Base-by-base conservation (phyloP, 805 yeast genomes). In the Candida dajiaensis region DNA sequence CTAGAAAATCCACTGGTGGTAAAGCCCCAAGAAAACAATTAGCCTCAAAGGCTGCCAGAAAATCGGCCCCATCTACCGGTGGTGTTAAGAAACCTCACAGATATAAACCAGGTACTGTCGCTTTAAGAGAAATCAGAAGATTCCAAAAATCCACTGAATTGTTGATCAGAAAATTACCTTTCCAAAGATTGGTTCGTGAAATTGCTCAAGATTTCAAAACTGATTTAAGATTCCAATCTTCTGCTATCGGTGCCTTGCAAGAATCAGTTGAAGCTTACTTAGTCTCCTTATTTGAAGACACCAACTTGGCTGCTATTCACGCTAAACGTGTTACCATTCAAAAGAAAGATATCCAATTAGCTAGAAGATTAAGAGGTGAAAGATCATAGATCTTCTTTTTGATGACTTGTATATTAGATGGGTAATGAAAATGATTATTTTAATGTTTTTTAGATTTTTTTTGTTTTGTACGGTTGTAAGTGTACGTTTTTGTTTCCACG, bases 281-380 rank as follows among this genome's bases (percentile, higher is more conserved):
- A 63, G 97, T 92, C 46, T 88, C 96, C 51, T 74, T 92, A 65
- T 94, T 92, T 61, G 98, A 92, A 78, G 98, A 94, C 72, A 94
- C 98, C 57, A 92, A 90, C 78, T 80, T 92, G 77, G 94, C 97
- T 76, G 97, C 98, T 56, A 88, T 89, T 60, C 99, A 92, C 74
- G 99, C 98, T 65, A 92, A 94, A 83, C 85, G 99, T 76, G 98
- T 92, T 61, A 92, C 99, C 56, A 89, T 92, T 66, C 96, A 89
- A 80, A 92, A 89, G 88, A 90, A 90, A 77, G 99, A 92, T 72
- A 88, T 92, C 70, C 96, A 90, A 69, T 80, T 92, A 68, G 99
- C 98, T 59, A 86, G 97, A 78, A 86, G 98, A 78, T 82, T 92
- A 70, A 85, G 97, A 76, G 98, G 97, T 73, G 95, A 86, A 77